Evolutionary conservation across 108 stramenopile genomes (phyloP), one percentile per base, ranked within the genome.

Genomic region (Phaeodactylum tricornutum): DNA sequence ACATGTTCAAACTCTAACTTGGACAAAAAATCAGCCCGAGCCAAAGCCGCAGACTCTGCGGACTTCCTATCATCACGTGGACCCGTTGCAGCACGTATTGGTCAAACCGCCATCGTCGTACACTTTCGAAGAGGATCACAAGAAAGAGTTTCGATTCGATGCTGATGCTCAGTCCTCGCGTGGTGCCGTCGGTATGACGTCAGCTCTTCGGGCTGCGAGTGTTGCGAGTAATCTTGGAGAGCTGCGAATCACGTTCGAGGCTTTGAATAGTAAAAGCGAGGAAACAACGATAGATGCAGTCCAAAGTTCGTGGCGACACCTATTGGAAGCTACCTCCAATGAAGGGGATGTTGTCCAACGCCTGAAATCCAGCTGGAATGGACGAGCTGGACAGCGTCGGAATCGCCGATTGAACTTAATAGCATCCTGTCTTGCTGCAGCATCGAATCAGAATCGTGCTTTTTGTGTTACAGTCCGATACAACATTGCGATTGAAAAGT

Each of bases 91-190:
- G 36, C 45, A 55, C 33, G 70, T 77, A 7, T 51, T 77, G 32
- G 39, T 67, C 20, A 71, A 68, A 30, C 75, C 75, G 11, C 44
- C 70, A 2, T 38, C 47, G 25, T 51, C 61, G 4, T 71, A 59
- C 46, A 61, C 60, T 30, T 66, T 66, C 23, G 16, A 43, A 15
- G 66, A 69, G 57, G 29, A 47, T 6, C 26, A 48, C 27, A 33
- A 50, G 26, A 19, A 25, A 9, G 28, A 25, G 16, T 16, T 35
- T 43, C 59, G 71, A 20, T 77, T 67, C 55, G 70, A 84, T 43
- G 88, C 88, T 17, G 88, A 90, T 74, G 57, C 79, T 5, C 88
- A 90, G 30, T 73, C 48, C 8, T 55, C 72, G 3, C 65, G 88
- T 7, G 79, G 81, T 26, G 79, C 78, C 0, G 57, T 47, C 17